Evolutionary conservation across 73 alveolate species (phyloP).

Genomic region (Tetrahymena elliotti): DNA sequence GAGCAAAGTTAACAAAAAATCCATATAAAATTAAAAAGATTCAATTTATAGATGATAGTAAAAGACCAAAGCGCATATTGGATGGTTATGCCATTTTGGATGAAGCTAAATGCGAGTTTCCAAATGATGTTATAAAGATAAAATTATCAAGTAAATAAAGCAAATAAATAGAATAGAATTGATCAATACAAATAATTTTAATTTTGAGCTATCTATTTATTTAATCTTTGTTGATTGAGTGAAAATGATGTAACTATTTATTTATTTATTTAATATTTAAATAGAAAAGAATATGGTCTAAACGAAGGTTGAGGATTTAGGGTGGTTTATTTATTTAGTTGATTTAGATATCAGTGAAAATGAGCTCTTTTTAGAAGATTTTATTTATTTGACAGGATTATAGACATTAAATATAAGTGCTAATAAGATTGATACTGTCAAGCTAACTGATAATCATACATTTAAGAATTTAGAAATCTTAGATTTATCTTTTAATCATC

Average conservation of each 20-base stretch:
- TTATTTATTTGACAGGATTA: slow-evolving; percentile 11
- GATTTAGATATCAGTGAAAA: slow-evolving; percentile 40
- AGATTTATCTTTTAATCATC: slow-evolving; percentile 33
- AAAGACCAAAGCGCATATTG: slow-evolving; percentile 9
- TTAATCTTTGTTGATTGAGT: neutral
- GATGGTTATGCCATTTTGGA: slow-evolving; percentile 33
- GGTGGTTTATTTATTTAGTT: slow-evolving; percentile 16
- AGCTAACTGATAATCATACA: slow-evolving; percentile 5
- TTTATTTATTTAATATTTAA: neutral
- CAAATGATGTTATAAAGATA: slow-evolving; percentile 30
- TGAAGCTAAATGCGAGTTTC: slow-evolving; percentile 25
- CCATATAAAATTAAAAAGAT: slow-evolving; percentile 31
- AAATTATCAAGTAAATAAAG: slow-evolving; percentile 31
- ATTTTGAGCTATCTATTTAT: too few species aligned
- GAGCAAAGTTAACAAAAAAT: slow-evolving; percentile 14
- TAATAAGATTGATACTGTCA: slow-evolving; percentile 7
- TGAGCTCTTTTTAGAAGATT: slow-evolving; percentile 16
- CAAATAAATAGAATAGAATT: neutral
- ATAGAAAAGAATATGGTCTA: slow-evolving; percentile 11
- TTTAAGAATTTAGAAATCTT: neutral
- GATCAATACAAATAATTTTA: neutral
- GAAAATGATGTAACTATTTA: neutral
- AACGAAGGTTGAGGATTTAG: slow-evolving; percentile 25
- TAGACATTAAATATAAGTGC: slow-evolving; percentile 23
- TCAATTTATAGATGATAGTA: slow-evolving; percentile 30